Percentiles rank a stretch among this genome's conserved stretches.
These are phyloP conservation scores for Kuraishia cidri DNA, from an alignment of 805 yeast species.

Conservation along the genomic window DNA sequence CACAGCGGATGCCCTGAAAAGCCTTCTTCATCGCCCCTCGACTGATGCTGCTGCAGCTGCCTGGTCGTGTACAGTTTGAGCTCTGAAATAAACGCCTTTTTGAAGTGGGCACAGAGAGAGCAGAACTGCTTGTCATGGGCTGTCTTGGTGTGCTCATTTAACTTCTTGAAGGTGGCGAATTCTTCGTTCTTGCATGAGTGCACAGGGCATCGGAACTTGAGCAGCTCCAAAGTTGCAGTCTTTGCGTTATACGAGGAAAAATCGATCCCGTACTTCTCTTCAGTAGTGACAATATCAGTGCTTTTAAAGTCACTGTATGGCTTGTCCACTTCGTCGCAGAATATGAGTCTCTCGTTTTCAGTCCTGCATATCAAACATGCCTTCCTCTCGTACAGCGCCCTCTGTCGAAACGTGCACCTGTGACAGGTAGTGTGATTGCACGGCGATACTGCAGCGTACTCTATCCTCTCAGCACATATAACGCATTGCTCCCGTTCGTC, in stretches of 20 bases:
- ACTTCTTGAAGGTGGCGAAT: slow-evolving; percentile 35
- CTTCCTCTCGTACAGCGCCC: slow-evolving; percentile 68
- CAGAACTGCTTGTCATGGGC: slow-evolving; percentile 62
- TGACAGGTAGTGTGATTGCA: slow-evolving; percentile 87
- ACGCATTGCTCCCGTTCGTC: too few species aligned
- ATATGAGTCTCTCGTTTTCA: slow-evolving; percentile 47
- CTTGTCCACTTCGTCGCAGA: slow-evolving; percentile 36
- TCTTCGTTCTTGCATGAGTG: slow-evolving; percentile 17
- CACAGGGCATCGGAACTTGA: slow-evolving; percentile 49
- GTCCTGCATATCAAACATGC: slow-evolving; percentile 82
- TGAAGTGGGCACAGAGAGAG: slow-evolving; percentile 67
- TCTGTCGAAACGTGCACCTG: slow-evolving; percentile 70
- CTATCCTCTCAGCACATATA: slow-evolving; percentile 72
- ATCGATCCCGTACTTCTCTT: slow-evolving; percentile 41
- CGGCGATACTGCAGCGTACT: slow-evolving; percentile 61
- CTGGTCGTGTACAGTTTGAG: slow-evolving; percentile 50
- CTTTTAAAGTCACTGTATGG: slow-evolving; percentile 27
- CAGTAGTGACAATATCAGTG: slow-evolving; percentile 20
- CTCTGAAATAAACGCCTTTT: slow-evolving; percentile 71
- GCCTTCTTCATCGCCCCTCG: slow-evolving; percentile 67
- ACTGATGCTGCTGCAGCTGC: slow-evolving; percentile 62
- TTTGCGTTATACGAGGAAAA: slow-evolving; percentile 49
- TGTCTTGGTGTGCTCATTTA: slow-evolving; percentile 57
- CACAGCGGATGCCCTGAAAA: slow-evolving; percentile 89
- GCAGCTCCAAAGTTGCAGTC: slow-evolving; percentile 38